Conservation (phyloP, 257 asterid genomes). For the Oldenlandia corymbosa region DNA sequence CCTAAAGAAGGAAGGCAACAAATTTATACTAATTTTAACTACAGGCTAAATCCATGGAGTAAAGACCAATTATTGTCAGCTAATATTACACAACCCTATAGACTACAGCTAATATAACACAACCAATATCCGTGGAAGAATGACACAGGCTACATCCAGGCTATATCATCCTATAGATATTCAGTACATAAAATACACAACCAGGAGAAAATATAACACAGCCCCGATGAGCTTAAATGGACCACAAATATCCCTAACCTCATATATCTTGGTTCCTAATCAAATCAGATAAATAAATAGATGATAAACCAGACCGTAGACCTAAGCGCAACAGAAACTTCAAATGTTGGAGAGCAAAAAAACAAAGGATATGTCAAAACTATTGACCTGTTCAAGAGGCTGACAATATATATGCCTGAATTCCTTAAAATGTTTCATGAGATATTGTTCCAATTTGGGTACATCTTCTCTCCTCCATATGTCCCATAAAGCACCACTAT, state of each 20-base stretch:
- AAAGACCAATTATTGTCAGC: background rate
- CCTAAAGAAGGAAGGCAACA: background rate
- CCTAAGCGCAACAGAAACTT: background rate
- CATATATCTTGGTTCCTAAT: background rate
- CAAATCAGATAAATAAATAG: too few relatives aligned
- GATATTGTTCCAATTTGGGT: conserved; percentile 59
- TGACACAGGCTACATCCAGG: too few relatives aligned
- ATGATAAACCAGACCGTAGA: background rate
- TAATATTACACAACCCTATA: too few relatives aligned
- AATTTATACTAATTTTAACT: background rate
- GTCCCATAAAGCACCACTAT: conserved; percentile 93
- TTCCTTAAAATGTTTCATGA: conserved; percentile 34
- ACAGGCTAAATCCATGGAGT: background rate
- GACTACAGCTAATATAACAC: too few relatives aligned
- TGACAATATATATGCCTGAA: conserved; percentile 38
- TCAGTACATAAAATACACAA: background rate
- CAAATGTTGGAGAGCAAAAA: background rate
- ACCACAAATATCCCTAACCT: background rate
- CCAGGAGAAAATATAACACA: background rate
- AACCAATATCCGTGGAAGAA: too few relatives aligned
- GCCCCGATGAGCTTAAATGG: background rate
- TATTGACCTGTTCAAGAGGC: conserved; percentile 51
- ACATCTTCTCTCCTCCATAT: conserved; percentile 84
- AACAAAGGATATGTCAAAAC: background rate
- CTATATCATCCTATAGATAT: too few relatives aligned